phyloP scores from a whole-genome alignment of 768 basidiomycete species.

The Leccinum variicolor region DNA sequence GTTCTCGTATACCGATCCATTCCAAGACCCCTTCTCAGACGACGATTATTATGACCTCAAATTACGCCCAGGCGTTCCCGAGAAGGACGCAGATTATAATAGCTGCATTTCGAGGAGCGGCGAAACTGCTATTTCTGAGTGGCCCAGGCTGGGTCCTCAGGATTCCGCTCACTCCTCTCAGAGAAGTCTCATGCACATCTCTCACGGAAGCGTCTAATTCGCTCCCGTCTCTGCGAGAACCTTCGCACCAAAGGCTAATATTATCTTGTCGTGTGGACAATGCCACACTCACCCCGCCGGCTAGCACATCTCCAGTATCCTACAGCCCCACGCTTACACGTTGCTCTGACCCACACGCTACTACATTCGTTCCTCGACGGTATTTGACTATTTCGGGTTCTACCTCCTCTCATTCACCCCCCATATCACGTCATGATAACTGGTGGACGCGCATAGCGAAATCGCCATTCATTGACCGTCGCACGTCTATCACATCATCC shows the following conservation, averaged over 20 bases:
- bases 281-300: conserved; percentile 14
- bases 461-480: conserved; percentile 60
- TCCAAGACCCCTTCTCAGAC: conserved; percentile 28
- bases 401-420: conserved; percentile 37
- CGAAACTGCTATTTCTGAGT: conserved; percentile 12
- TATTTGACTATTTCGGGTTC: conserved; percentile 45
- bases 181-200: conserved; percentile 19
- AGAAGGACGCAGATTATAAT: conserved; percentile 21
- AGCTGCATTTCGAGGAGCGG: conserved; percentile 7
- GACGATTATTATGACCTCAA: conserved; percentile 16
- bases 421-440: conserved; percentile 62
- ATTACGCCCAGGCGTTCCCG: conserved; percentile 7
- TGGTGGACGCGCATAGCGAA: conserved; percentile 80
- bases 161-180: conserved; percentile 31
- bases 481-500: conserved; percentile 39
- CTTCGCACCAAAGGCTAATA: conserved; percentile 20
- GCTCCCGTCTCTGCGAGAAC: conserved; percentile 23
- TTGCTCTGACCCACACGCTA: conserved; percentile 26
- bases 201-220: conserved; percentile 20
- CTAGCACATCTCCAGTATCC: conserved; percentile 14
- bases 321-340: conserved; percentile 23
- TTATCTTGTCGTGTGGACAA: conserved; percentile 28
- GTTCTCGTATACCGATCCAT: conserved; percentile 48
- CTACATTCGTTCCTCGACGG: conserved; percentile 29
- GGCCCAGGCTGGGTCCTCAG: conserved; percentile 10